Conservation (phyloP, 768 basidiomycete genomes). For the Termitomyces heimii region DNA sequence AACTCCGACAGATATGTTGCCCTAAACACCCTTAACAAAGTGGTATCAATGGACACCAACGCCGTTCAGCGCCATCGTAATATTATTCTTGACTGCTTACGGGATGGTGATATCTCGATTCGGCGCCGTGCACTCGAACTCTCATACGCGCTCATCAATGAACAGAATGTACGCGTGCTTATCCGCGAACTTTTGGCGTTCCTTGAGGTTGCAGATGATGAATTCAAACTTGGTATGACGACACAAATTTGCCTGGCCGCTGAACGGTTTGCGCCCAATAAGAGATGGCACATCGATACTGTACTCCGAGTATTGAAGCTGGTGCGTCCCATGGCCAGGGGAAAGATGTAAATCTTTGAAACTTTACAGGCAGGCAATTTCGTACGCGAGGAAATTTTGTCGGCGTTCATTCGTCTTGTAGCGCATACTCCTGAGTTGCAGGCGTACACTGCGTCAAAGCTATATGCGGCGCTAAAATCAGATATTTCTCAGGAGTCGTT, state of each 20-base stretch:
- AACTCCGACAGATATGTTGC: conserved; percentile 79
- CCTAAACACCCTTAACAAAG: conserved; percentile 96
- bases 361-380: conserved; percentile 85
- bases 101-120: conserved; percentile 99
- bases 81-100: conserved; percentile 96
- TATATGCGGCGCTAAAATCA: conserved; percentile 79
- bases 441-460: conserved; percentile 87
- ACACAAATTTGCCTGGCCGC: conserved; percentile 96
- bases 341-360: background rate
- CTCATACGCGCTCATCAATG: conserved; percentile 95
- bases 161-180: conserved; percentile 87
- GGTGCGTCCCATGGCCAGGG: conserved; percentile 37
- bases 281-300: conserved; percentile 99
- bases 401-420: conserved; percentile 92
- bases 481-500: conserved; percentile 97
- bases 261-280: conserved; percentile 94
- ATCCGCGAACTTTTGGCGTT: conserved; percentile 92
- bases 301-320: conserved; percentile 88
- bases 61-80: conserved; percentile 98
- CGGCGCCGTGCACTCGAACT: conserved; percentile 93
- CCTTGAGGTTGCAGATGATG: conserved; percentile 96
- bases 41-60: conserved; percentile 95
- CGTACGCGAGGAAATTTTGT: conserved; percentile 92
- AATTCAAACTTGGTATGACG: conserved; percentile 97
- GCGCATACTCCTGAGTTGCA: conserved; percentile 97